Evolutionary conservation across 345 rosid species (phyloP).

Genomic region (Eucalyptus sp.): DNA sequence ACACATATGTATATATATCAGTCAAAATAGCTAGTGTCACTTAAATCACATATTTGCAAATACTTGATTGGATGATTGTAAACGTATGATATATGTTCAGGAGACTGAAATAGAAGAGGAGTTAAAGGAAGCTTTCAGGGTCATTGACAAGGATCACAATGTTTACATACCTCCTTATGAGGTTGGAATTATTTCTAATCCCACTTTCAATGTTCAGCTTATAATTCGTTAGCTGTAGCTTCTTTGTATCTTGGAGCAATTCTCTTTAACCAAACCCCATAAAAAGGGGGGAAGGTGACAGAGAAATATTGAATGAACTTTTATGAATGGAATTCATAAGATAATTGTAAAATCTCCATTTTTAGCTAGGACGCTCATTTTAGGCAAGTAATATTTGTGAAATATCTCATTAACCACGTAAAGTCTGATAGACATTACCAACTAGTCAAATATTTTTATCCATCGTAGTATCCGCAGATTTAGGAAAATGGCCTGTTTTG

Average conservation of each 20-base stretch:
- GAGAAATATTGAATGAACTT: background rate
- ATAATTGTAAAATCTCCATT: background rate
- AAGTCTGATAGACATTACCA: too few species aligned
- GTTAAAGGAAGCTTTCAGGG: conserved; percentile 48
- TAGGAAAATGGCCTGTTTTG: too few species aligned
- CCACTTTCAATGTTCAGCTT: background rate
- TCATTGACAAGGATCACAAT: conserved; percentile 58
- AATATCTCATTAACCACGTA: too few species aligned
- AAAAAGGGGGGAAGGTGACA: background rate
- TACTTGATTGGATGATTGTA: background rate
- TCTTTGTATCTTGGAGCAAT: background rate
- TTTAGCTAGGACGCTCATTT: too few species aligned
- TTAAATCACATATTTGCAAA: background rate
- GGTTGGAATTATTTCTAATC: conserved; percentile 12
- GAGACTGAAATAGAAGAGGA: conserved; percentile 45
- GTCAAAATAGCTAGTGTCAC: background rate
- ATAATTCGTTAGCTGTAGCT: background rate
- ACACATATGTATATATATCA: too few species aligned
- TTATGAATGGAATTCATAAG: background rate
- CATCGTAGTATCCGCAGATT: too few species aligned
- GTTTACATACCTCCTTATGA: conserved; percentile 47
- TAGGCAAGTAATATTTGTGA: too few species aligned
- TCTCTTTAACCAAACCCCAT: background rate
- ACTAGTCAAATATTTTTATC: too few species aligned
- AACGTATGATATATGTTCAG: background rate